These are phyloP conservation scores for Phytophthora macrochlamydospora DNA, from an alignment of 352 stramenopile genomes.

Conservation along the genomic window DNA sequence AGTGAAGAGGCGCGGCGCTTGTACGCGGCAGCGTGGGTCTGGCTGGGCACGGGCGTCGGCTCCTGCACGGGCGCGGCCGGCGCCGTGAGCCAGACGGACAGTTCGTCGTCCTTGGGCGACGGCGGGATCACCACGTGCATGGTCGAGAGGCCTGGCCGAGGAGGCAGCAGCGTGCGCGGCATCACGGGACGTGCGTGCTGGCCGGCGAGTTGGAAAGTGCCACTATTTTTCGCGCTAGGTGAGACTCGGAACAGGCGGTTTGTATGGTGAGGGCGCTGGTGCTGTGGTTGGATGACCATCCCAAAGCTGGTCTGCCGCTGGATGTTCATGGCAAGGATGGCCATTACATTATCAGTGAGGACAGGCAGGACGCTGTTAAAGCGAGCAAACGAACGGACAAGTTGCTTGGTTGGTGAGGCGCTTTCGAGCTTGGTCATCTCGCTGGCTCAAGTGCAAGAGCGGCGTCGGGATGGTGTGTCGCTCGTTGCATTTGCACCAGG, in stretches of 20 bases:
- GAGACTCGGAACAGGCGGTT: background rate
- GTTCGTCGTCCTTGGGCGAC: constrained; percentile 7
- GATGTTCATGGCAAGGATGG: too few relatives aligned
- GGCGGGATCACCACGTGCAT: constrained; percentile 3
- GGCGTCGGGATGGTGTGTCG: background rate
- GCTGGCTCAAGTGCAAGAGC: background rate
- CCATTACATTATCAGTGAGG: too few relatives aligned
- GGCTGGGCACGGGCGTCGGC: background rate
- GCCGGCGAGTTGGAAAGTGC: constrained; percentile 21
- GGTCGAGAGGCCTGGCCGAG: constrained; percentile 17
- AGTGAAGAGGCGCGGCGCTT: constrained; percentile 66
- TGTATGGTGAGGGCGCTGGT: background rate
- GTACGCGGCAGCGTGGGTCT: constrained; percentile 18
- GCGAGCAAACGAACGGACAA: too few relatives aligned
- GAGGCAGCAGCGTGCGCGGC: constrained; percentile 17
- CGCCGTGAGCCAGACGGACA: constrained; percentile 21
- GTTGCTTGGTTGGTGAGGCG: too few relatives aligned
- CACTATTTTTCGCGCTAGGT: constrained; percentile 1
- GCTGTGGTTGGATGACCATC: background rate
- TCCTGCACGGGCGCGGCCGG: constrained; percentile 2
- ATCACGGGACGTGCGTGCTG: constrained; percentile 2
- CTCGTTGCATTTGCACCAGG: background rate
- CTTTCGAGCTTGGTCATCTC: too few relatives aligned
- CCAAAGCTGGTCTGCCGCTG: too few relatives aligned
- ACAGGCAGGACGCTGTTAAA: too few relatives aligned